phyloP scores from a whole-genome alignment of 1,139 yeast species.

The Pichia sp. region DNA sequence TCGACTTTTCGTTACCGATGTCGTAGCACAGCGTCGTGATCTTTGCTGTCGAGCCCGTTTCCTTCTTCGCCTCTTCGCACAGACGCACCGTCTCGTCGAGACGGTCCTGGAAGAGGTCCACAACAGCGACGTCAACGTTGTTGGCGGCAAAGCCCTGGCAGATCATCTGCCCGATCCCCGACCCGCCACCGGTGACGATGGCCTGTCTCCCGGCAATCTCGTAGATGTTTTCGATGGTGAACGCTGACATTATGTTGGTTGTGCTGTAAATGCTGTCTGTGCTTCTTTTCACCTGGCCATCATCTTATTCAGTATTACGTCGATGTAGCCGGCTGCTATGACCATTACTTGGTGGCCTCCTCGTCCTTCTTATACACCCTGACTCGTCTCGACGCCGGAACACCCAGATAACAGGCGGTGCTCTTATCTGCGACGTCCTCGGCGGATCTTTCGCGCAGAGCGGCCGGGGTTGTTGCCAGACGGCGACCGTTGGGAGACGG shows the following conservation, averaged over 20 bases:
- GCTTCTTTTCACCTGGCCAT: no score
- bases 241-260: conserved; percentile 15
- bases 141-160: conserved; percentile 23
- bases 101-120: conserved; percentile 23
- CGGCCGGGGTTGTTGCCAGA: not conserved
- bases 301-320: no score
- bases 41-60: conserved; percentile 18
- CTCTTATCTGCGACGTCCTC: not conserved
- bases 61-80: conserved; percentile 19
- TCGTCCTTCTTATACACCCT: no score
- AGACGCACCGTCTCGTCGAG: conserved; percentile 18
- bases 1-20: conserved; percentile 22
- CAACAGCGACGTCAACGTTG: conserved; percentile 23
- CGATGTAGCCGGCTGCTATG: no score
- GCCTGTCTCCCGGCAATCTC: conserved; percentile 26
- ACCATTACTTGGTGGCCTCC: no score
- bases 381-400: no score
- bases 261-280: no score
- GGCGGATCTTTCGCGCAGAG: not conserved
- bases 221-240: conserved; percentile 17
- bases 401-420: not conserved
- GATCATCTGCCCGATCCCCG: conserved; percentile 26
- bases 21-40: conserved; percentile 23
- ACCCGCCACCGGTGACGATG: conserved; percentile 24
- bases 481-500: not conserved